Evolutionary conservation across 768 basidiomycete genomes (phyloP).

Genomic region (Termitomyces sp.): DNA sequence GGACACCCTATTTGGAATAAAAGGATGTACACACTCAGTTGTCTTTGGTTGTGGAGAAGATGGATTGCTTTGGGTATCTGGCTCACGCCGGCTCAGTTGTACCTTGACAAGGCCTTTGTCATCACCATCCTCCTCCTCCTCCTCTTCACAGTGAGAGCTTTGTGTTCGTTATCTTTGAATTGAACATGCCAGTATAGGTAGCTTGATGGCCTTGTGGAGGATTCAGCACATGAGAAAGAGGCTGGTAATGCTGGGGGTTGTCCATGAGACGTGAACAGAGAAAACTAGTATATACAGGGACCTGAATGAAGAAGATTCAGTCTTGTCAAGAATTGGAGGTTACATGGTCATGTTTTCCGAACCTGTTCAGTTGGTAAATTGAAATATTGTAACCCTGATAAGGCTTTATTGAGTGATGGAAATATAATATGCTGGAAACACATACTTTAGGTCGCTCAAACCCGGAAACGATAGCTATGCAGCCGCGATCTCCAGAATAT

Average conservation of each 20-base stretch:
- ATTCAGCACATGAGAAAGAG: conserved; percentile 75
- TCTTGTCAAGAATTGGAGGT: conserved; percentile 1
- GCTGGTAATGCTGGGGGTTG: conserved; percentile 79
- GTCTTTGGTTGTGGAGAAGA: conserved; percentile 35
- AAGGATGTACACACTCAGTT: conserved; percentile 25
- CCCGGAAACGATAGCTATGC: background rate
- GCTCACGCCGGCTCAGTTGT: conserved; percentile 52
- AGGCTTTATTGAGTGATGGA: conserved; percentile 18
- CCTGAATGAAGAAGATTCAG: conserved; percentile 10
- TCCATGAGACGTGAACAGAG: conserved; percentile 37
- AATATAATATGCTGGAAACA: conserved; percentile 19
- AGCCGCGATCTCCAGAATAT: background rate
- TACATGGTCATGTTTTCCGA: conserved; percentile 16
- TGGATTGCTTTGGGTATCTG: conserved; percentile 38
- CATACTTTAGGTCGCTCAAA: conserved; percentile 7
- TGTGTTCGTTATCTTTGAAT: conserved; percentile 18
- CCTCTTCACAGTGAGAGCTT: conserved; percentile 30
- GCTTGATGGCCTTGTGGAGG: conserved; percentile 42
- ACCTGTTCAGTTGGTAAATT: conserved; percentile 9
- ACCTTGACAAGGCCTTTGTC: conserved; percentile 75
- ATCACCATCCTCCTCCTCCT: conserved; percentile 70
- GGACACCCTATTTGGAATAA: conserved; percentile 1
- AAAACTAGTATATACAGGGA: background rate
- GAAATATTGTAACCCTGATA: conserved; percentile 16
- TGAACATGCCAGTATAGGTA: conserved; percentile 27